Base-by-base conservation (phyloP, 257 asterid species). In the Fraxinus anomala region DNA sequence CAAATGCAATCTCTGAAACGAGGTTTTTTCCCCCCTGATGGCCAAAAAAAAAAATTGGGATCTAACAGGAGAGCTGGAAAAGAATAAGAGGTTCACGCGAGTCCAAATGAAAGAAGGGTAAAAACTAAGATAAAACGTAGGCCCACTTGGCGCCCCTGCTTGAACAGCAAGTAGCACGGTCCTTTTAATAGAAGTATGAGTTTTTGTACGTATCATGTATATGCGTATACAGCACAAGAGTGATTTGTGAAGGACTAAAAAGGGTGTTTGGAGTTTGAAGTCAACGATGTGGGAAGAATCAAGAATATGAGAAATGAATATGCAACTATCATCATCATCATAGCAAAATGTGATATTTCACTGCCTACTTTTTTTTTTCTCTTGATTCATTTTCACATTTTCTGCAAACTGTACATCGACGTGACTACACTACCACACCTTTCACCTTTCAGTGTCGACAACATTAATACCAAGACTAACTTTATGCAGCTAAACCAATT, bases 341-440 rank as follows among this genome's bases (percentile, higher is more conserved):
- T 37, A 81, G 80, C 56, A 80, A 65, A 9, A 42, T 42, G 68
- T 68, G 83, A 82, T 65, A 70, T 68, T 82, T 82, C 84, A 81
- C 84, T 79, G 84, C 76, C 74, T 68, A 1, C 33, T 75, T 80
- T 79, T 73, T 26, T 72, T 73, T 73, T 16, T 5, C 80, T 66
- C 82, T 78, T 78, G 80, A 81, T 24, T 70, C 79, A 69, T 82
- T 84, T 82, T 24, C 76, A 84, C 87, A 81, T 84, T 86, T 87
- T 88, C 87, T 86, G 91, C 89, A 82, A 83, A 21, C 31, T 54
- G 66, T 23, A 8, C 68, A 76, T 70, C 31, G 91, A 88, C 71
- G 89, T 89, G 94, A 89, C 93, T 86, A 86, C 76, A 84, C 92
- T 83, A 66, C 76, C 80, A 82, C 76, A 73, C 79, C 82, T 78